A percentile compares a stretch with the other conserved stretches of the same genome.
These are phyloP conservation scores for Tetrapisispora nanseiensis DNA, from an alignment of 805 yeast species.

Conservation along the genomic window DNA sequence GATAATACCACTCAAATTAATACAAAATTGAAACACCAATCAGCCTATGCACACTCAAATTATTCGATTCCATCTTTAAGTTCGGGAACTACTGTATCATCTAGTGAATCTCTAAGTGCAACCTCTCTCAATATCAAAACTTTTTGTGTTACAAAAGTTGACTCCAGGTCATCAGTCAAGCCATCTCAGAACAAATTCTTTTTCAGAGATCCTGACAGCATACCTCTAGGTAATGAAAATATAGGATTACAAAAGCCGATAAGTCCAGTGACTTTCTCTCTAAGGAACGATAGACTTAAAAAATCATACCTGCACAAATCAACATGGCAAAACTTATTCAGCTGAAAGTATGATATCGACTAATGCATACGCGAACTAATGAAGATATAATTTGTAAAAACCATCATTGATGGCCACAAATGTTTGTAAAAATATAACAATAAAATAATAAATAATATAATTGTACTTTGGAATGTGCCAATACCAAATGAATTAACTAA, in stretches of 20 bases:
- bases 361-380: too few species aligned
- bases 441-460: too few species aligned
- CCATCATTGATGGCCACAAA: too few species aligned
- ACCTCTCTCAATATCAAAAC: neutral
- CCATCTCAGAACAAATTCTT: neutral
- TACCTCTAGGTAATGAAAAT: neutral
- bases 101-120: constrained; percentile 15
- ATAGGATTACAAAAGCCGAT: too few species aligned
- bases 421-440: too few species aligned
- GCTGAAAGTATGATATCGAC: too few species aligned
- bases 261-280: too few species aligned
- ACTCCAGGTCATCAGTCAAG: neutral
- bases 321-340: neutral
- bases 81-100: constrained; percentile 31
- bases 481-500: too few species aligned
- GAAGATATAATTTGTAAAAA: too few species aligned
- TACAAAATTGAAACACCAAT: neutral
- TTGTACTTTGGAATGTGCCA: too few species aligned
- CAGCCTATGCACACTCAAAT: constrained; percentile 26
- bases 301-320: constrained; percentile 2
- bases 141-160: neutral
- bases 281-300: neutral
- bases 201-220: neutral
- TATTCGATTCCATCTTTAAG: constrained; percentile 34
- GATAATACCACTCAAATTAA: neutral